Conservation (phyloP, 345 rosid species). For the Xanthoceras sorbifolium region DNA sequence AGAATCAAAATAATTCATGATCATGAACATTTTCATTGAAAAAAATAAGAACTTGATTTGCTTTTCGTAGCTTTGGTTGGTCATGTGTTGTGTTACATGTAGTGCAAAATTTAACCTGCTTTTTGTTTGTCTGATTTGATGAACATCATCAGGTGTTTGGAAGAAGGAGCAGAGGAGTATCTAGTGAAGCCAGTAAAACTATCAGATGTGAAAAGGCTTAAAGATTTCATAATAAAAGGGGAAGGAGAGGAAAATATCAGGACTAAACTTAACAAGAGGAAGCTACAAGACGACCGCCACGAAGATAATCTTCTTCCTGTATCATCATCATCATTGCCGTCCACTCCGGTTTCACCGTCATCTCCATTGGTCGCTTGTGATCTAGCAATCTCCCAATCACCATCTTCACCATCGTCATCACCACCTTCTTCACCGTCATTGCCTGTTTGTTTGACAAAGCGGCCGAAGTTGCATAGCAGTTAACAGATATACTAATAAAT, state of each 20-base stretch:
- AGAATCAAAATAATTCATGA: neutral
- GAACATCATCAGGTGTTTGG: slow-evolving; percentile 67
- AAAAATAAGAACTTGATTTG: neutral
- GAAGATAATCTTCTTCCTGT: slow-evolving; percentile 9
- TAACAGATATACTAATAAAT: slow-evolving; percentile 2
- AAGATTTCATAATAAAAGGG: slow-evolving; percentile 53
- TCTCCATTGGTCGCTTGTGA: neutral
- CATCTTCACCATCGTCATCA: slow-evolving; percentile 17
- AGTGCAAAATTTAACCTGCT: too few relatives aligned
- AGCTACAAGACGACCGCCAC: slow-evolving; percentile 1
- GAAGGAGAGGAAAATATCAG: slow-evolving; percentile 33
- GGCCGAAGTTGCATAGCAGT: slow-evolving; percentile 21
- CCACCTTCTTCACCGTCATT: too few relatives aligned
- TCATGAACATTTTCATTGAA: neutral
- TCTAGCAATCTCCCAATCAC: neutral
- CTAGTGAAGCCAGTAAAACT: slow-evolving; percentile 76
- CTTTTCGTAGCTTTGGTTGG: neutral
- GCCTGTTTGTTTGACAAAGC: slow-evolving; percentile 14
- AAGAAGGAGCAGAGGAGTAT: slow-evolving; percentile 94
- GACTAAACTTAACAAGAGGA: slow-evolving; percentile 42
- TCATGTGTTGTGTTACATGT: too few relatives aligned
- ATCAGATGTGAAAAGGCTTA: slow-evolving; percentile 72
- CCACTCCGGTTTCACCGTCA: neutral
- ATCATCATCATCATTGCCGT: slow-evolving; percentile 3
- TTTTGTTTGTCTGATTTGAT: neutral